Percentiles rank a stretch among this genome's conserved stretches.
Conservation (phyloP, 2,329 filamentous ascomycete species). For the Apiospora marii region DNA sequence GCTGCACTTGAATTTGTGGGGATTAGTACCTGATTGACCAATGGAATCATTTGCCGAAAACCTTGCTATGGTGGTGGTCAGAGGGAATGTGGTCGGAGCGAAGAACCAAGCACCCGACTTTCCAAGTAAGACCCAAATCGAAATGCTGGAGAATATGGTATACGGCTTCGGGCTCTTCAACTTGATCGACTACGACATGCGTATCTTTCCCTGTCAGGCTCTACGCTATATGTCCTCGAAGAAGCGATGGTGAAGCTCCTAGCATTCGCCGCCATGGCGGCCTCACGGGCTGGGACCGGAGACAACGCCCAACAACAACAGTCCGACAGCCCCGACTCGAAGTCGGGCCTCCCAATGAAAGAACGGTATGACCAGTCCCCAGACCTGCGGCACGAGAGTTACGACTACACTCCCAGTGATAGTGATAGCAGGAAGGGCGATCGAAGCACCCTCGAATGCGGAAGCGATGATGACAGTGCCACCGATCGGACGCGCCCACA, state of each 20-base stretch:
- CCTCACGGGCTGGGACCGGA: not conserved
- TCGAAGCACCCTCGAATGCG: not conserved
- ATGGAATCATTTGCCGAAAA: no score
- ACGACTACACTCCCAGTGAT: not conserved
- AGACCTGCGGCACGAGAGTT: not conserved
- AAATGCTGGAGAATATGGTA: no score
- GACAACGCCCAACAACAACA: not conserved
- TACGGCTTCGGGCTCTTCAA: no score
- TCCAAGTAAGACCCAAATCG: no score
- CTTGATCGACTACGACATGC: no score
- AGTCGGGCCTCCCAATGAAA: not conserved
- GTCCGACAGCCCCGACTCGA: not conserved
- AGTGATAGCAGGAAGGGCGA: not conserved
- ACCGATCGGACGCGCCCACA: not conserved
- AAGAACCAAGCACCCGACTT: no score
- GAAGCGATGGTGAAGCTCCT: not conserved
- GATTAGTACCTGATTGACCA: no score
- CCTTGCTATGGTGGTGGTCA: no score
- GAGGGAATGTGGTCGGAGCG: no score
- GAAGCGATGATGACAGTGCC: not conserved
- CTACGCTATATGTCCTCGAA: no score
- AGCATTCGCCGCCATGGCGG: not conserved
- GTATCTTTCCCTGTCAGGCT: no score
- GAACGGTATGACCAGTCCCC: not conserved
- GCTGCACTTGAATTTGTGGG: no score